Evolutionary conservation across 1,284 basidiomycete genomes (phyloP), one percentile per base, ranked within the genome.

Genomic region (Apiotrichum veenhuisii): DNA sequence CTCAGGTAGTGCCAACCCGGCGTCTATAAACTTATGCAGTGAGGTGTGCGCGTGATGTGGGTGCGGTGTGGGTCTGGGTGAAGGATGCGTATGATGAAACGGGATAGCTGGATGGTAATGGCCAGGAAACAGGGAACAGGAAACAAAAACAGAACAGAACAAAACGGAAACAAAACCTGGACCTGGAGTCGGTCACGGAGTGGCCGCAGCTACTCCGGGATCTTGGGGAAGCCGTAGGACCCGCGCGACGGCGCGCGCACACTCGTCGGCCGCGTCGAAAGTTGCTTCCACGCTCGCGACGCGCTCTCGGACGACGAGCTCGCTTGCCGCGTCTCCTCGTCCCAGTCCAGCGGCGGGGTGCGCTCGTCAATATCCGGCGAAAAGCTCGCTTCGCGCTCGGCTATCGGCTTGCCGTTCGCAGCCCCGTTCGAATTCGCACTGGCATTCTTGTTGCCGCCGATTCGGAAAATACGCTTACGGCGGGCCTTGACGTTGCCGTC

Each of bases 401-500:
- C 30, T n/a, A 30, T 30, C 12, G 30, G 30, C 30, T 12, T 30
- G 30, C 30, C 30, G n/a, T n/a, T n/a, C n/a, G n/a, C n/a, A n/a
- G n/a, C n/a, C n/a, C n/a, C n/a, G n/a, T n/a, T n/a, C n/a, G n/a
- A n/a, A n/a, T n/a, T n/a, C 30, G 30, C 30, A 12, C 30, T 30
- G 34, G 38, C 33, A 30, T 12, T 50, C 23, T 42, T 52, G 49
- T 43, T n/a, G 80, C 37, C 79, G 0, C 87, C 85, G 17, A 94
- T 72, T 20, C 82, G 81, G 68, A 87, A 86, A 17, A 82, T 85
- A 44, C 91, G 82, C 71, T 89, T 91, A 53, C 91, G 80, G 66
- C 79, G 83, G 10, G 89, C 91, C 69, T 88, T 91, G 50, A 86
- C 80, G 4, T 84, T 57, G 25, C 54, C 50, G 11, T 43, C 40